Evolutionary conservation across 441 rosid genomes (phyloP).

Genomic region (Eutrema salsugineum): DNA sequence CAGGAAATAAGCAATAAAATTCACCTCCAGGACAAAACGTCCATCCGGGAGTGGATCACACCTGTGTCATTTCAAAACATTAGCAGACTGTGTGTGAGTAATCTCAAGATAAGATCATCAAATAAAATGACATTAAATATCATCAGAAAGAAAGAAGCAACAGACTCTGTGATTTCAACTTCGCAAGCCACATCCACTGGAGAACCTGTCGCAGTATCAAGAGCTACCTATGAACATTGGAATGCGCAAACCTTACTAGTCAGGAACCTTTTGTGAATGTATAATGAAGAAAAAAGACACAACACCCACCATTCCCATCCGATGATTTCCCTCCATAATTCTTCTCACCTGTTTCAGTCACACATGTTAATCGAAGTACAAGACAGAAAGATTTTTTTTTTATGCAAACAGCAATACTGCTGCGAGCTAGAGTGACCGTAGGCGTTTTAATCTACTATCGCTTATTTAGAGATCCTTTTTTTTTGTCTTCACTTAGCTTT

Average conservation of each 20-base stretch:
- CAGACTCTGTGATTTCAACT: conserved; percentile 97
- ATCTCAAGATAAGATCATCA: not conserved
- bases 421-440: not conserved
- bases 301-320: conserved; percentile 92
- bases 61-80: conserved; percentile 40
- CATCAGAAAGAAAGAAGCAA: conserved; percentile 16
- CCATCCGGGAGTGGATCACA: conserved; percentile 99
- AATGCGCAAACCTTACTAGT: not conserved
- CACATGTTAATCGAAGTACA: conserved; percentile 12
- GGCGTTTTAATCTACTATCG: not conserved
- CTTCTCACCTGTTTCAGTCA: conserved; percentile 72
- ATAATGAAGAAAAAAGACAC: conserved; percentile 9
- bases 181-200: conserved; percentile 87
- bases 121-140: not conserved
- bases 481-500: conserved; percentile 2
- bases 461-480: not conserved
- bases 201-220: conserved; percentile 62
- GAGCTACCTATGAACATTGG: conserved; percentile 57
- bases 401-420: conserved; percentile 2
- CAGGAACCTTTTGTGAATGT: conserved; percentile 7
- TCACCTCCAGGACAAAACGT: conserved; percentile 86
- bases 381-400: not conserved
- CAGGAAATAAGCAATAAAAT: not conserved
- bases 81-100: not conserved
- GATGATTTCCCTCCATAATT: conserved; percentile 94